A percentile compares a stretch with the other conserved stretches of the same genome.
Evolutionary conservation across 441 rosid species (phyloP).

Genomic region (Viola pubescens): DNA sequence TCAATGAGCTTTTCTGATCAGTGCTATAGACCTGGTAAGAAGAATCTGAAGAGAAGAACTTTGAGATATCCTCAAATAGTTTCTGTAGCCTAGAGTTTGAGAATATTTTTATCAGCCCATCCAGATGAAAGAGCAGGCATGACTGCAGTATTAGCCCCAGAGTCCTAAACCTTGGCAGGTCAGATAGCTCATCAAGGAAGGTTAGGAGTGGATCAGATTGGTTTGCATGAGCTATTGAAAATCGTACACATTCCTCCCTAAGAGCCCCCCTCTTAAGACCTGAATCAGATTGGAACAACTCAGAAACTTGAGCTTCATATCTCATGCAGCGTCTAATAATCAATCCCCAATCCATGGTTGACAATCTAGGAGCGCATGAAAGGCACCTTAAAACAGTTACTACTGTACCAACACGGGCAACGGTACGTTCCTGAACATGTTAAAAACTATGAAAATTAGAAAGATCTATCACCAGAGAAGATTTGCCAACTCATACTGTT

Average conservation of each 20-base stretch:
- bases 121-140: slow-evolving; percentile 54
- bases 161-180: slow-evolving; percentile 57
- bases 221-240: slow-evolving; percentile 64
- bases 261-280: slow-evolving; percentile 36
- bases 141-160: slow-evolving; percentile 59
- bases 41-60: slow-evolving; percentile 40
- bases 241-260: slow-evolving; percentile 62
- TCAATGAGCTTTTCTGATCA: slow-evolving; percentile 45
- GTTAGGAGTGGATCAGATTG: slow-evolving; percentile 55
- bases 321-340: slow-evolving; percentile 78
- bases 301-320: slow-evolving; percentile 44
- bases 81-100: slow-evolving; percentile 76
- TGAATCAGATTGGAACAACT: slow-evolving; percentile 29
- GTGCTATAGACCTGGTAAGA: slow-evolving; percentile 33
- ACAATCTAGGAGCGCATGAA: slow-evolving; percentile 77
- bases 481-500: not conserved
- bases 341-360: slow-evolving; percentile 75
- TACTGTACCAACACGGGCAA: slow-evolving; percentile 28
- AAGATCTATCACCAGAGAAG: slow-evolving; percentile 8
- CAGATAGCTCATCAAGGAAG: slow-evolving; percentile 76
- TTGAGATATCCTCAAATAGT: slow-evolving; percentile 51
- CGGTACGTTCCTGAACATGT: slow-evolving; percentile 36
- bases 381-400: slow-evolving; percentile 66
- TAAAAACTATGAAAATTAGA: slow-evolving; percentile 17
- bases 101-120: slow-evolving; percentile 55